Evolutionary conservation across 2,329 filamentous ascomycete species (phyloP), one percentile per base, ranked within the genome.

Genomic region (Talaromyces rugulosus): DNA sequence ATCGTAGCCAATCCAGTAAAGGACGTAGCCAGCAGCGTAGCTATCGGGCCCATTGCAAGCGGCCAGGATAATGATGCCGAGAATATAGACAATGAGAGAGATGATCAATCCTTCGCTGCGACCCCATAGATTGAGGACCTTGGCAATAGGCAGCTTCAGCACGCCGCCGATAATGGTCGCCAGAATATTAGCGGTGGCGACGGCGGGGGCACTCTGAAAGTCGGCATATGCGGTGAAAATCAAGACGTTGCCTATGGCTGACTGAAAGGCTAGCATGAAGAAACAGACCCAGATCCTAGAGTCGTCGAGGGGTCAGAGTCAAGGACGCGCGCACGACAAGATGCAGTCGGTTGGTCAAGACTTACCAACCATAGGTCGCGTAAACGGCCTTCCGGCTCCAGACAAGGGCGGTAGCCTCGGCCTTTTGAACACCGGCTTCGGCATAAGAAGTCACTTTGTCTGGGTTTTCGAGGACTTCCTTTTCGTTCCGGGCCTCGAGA

Each of bases 21-120:
- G 82, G 0, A 87, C 83, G 50, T 87, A 83, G 0, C 85, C 86
- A 0, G 87, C 86, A 14, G 85, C 84, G 69, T 87, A 90, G 1
- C 82, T 84, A 67, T 84, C 75, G 9, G 89, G 82, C 59, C 84
- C 84, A 4, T 80, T 78, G 71, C 85, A 88, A 1, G 79, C 77
- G 1, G 88, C 87, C 70, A 88, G 85, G 72, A 90, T 80, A 63
- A 87, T 78, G 58, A 88, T 77, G 12, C 82, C 81, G 0, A 82
- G 56, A 0, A 81, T 75, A 69, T 80, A 80, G 59, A 82, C 67
- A 1, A 73, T 63, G 0, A 83, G 70, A 64, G 83, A 83, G 50
- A 85, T 59, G 2, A 80, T 64, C 62, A 86, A 80, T n/a, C 83
- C 86, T 68, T 87, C 81, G 0, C 84, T 79, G 52, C 87, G 84